phyloP scores from a whole-genome alignment of 306 rosid genomes.

The Ochetophila trinervis region DNA sequence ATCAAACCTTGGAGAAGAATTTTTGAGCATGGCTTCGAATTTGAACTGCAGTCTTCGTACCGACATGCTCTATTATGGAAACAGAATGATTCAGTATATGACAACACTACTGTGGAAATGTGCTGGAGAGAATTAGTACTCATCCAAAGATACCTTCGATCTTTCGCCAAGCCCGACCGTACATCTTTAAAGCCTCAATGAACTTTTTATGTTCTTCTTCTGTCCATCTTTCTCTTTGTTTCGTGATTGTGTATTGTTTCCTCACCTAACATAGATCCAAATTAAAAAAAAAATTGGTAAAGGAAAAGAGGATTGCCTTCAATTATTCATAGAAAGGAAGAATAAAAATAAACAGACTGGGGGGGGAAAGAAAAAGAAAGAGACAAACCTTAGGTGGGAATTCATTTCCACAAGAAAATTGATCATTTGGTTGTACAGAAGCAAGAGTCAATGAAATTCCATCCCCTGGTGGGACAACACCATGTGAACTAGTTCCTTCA shows the following conservation, averaged over 20 bases:
- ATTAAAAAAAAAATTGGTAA: not conserved
- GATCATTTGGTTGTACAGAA: slow-evolving; percentile 44
- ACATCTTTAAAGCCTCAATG: slow-evolving; percentile 74
- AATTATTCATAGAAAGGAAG: slow-evolving; percentile 2
- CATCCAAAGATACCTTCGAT: slow-evolving; percentile 57
- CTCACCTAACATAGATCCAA: slow-evolving; percentile 44
- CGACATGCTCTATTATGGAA: slow-evolving; percentile 56
- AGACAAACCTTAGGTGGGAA: slow-evolving; percentile 53
- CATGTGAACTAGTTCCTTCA: slow-evolving; percentile 25
- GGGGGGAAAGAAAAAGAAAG: slow-evolving; percentile 3
- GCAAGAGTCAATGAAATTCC: slow-evolving; percentile 33
- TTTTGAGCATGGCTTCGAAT: slow-evolving; percentile 97
- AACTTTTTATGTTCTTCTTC: slow-evolving; percentile 84
- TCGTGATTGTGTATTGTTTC: slow-evolving; percentile 80
- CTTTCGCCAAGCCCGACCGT: slow-evolving; percentile 80
- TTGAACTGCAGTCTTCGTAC: slow-evolving; percentile 93
- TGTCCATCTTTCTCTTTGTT: slow-evolving; percentile 86
- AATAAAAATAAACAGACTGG: not conserved
- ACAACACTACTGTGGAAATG: slow-evolving; percentile 18
- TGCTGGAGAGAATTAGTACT: slow-evolving; percentile 4
- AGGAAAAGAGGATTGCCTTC: not conserved
- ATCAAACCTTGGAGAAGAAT: slow-evolving; percentile 83
- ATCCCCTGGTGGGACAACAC: slow-evolving; percentile 28
- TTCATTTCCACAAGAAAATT: slow-evolving; percentile 51
- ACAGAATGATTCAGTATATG: slow-evolving; percentile 28